phyloP scores from a whole-genome alignment of 352 stramenopile species.

The Globisporangium okanoganense region DNA sequence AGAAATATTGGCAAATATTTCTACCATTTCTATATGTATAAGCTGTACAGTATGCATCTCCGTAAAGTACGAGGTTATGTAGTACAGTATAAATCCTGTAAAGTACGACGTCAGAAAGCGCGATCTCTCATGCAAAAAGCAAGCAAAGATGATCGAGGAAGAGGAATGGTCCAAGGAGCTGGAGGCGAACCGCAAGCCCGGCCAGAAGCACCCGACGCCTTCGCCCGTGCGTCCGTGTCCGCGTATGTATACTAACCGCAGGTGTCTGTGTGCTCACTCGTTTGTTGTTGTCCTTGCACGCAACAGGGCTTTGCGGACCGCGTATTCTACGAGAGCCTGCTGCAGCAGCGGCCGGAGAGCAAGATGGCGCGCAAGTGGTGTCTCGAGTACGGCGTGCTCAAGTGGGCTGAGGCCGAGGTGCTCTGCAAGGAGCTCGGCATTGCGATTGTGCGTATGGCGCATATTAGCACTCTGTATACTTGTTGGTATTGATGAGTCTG shows the following conservation, averaged over 20 bases:
- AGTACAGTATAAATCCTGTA: background rate
- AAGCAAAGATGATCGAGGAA: slow-evolving; percentile 58
- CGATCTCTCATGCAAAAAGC: background rate
- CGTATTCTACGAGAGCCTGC: slow-evolving; percentile 89
- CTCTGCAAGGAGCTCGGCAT: slow-evolving; percentile 77
- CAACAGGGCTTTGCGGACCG: slow-evolving; percentile 79
- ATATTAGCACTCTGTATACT: too few relatives aligned
- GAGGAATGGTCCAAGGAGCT: slow-evolving; percentile 89
- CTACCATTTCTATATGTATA: background rate
- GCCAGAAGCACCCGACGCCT: slow-evolving; percentile 85
- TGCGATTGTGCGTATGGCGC: slow-evolving; percentile 35
- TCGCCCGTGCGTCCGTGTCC: slow-evolving; percentile 49
- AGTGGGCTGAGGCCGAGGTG: slow-evolving; percentile 76
- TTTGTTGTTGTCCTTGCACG: too few relatives aligned
- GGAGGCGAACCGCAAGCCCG: slow-evolving; percentile 85
- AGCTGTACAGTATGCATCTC: background rate
- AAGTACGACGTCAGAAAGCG: too few relatives aligned
- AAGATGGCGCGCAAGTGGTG: slow-evolving; percentile 90
- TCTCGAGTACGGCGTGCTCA: slow-evolving; percentile 87
- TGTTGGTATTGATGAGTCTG: slow-evolving; percentile 12
- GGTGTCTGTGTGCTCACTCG: too few relatives aligned
- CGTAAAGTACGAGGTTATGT: background rate
- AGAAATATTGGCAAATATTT: too few relatives aligned
- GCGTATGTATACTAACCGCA: background rate
- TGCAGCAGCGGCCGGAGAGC: slow-evolving; percentile 80